Conservation (phyloP, 2,329 filamentous ascomycete species). For the Penicillium sclerotiorum region DNA sequence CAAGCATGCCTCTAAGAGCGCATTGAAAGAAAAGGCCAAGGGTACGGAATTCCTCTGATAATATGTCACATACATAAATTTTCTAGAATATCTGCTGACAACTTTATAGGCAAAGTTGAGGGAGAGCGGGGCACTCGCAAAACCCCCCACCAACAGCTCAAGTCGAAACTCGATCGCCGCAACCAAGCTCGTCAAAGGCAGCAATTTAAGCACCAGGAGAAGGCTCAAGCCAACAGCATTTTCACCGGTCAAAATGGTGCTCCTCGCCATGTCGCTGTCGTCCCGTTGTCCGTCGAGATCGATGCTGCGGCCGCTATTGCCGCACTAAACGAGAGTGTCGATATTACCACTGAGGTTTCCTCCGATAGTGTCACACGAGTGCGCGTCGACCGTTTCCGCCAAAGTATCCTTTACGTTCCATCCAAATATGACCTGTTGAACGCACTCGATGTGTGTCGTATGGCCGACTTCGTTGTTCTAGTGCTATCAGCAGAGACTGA, state of each 20-base stretch:
- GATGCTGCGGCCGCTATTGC: slow-evolving; percentile 69
- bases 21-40: slow-evolving; percentile 82
- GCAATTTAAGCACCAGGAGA: slow-evolving; percentile 78
- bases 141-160: slow-evolving; percentile 92
- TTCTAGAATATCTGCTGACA: slow-evolving; percentile 12
- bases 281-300: slow-evolving; percentile 77
- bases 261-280: slow-evolving; percentile 82
- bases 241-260: slow-evolving; percentile 87
- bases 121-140: slow-evolving; percentile 74
- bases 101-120: slow-evolving; percentile 70
- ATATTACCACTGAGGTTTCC: slow-evolving; percentile 68
- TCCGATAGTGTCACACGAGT: slow-evolving; percentile 64
- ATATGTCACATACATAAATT: background rate
- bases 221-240: slow-evolving; percentile 74
- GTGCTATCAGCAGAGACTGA: slow-evolving; percentile 80
- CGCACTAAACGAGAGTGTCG: slow-evolving; percentile 75
- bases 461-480: slow-evolving; percentile 89
- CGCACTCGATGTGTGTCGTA: slow-evolving; percentile 80
- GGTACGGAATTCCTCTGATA: slow-evolving; percentile 52
- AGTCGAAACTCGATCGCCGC: slow-evolving; percentile 93
- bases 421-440: slow-evolving; percentile 72
- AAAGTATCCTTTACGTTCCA: slow-evolving; percentile 84
- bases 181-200: slow-evolving; percentile 94
- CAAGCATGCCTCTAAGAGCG: slow-evolving; percentile 83
- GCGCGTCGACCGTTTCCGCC: slow-evolving; percentile 87